Conservation (phyloP, 768 basidiomycete genomes). For the Imleria badia region DNA sequence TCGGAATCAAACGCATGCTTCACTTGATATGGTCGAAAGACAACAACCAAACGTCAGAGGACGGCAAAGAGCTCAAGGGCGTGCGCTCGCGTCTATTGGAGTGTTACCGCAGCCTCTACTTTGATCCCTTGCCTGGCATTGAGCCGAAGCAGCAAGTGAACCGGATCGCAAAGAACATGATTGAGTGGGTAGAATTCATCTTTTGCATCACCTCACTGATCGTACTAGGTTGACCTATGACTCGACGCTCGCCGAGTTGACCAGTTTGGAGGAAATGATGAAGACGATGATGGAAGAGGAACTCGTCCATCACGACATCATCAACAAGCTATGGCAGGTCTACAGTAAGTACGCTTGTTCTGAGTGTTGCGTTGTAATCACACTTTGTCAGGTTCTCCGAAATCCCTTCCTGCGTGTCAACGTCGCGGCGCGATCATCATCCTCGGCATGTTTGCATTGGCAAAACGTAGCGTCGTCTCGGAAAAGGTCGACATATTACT, state of each 20-base stretch:
- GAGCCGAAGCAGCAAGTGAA: conserved; percentile 85
- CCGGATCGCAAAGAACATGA: conserved; percentile 94
- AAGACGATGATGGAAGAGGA: conserved; percentile 92
- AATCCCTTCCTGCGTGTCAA: conserved; percentile 75
- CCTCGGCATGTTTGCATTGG: conserved; percentile 94
- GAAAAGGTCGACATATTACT: conserved; percentile 85
- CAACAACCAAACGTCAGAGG: conserved; percentile 75
- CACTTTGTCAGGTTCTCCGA: conserved; percentile 58
- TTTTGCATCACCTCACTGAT: neutral
- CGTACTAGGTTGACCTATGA: conserved; percentile 76
- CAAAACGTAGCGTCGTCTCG: conserved; percentile 71
- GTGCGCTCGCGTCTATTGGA: conserved; percentile 85
- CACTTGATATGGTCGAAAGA: conserved; percentile 98
- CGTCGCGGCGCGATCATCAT: conserved; percentile 95
- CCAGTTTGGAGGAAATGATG: conserved; percentile 96
- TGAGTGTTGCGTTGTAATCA: neutral
- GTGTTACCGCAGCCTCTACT: conserved; percentile 84
- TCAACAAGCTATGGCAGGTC: conserved; percentile 92
- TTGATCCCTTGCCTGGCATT: conserved; percentile 74
- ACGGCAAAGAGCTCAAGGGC: conserved; percentile 80
- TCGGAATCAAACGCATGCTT: conserved; percentile 92
- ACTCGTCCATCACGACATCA: conserved; percentile 79
- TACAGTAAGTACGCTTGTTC: conserved; percentile 63
- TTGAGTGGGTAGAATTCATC: conserved; percentile 61
- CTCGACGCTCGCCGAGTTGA: conserved; percentile 91